These are phyloP conservation scores for Sphaerulina vaccinii DNA, from an alignment of 2,329 filamentous ascomycete species.

Conservation along the genomic window DNA sequence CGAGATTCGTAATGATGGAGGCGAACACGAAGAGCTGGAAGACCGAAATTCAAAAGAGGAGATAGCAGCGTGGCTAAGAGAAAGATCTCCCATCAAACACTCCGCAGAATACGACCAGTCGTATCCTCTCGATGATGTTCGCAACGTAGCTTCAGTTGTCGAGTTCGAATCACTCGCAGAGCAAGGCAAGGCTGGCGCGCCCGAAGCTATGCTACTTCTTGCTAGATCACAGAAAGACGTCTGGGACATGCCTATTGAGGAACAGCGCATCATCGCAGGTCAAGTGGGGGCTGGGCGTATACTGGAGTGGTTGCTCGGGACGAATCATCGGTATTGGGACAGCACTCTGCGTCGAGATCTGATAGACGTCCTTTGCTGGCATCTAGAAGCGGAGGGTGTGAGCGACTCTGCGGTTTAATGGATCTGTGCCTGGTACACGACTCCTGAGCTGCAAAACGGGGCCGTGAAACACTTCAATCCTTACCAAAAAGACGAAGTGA, in stretches of 20 bases:
- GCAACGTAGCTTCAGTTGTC: neutral
- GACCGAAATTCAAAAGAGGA: too few species aligned
- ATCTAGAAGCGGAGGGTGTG: neutral
- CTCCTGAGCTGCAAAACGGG: neutral
- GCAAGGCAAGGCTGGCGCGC: neutral
- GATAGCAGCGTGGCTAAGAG: too few species aligned
- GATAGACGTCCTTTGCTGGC: neutral
- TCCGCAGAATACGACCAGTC: neutral
- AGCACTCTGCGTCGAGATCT: neutral
- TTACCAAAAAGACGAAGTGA: neutral
- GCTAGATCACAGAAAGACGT: neutral
- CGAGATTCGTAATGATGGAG: too few species aligned
- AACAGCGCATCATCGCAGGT: neutral
- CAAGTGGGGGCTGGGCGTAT: neutral
- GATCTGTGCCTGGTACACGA: neutral
- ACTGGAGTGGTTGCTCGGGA: neutral
- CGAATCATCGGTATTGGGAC: neutral
- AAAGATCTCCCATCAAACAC: too few species aligned
- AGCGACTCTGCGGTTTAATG: neutral
- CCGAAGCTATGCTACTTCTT: neutral
- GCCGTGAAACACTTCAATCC: neutral
- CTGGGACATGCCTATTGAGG: neutral
- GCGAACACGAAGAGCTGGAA: too few species aligned
- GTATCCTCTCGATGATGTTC: neutral
- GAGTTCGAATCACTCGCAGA: neutral